Evolutionary conservation across 768 basidiomycete species (phyloP).

Genomic region (Boletus rubroflammeus): DNA sequence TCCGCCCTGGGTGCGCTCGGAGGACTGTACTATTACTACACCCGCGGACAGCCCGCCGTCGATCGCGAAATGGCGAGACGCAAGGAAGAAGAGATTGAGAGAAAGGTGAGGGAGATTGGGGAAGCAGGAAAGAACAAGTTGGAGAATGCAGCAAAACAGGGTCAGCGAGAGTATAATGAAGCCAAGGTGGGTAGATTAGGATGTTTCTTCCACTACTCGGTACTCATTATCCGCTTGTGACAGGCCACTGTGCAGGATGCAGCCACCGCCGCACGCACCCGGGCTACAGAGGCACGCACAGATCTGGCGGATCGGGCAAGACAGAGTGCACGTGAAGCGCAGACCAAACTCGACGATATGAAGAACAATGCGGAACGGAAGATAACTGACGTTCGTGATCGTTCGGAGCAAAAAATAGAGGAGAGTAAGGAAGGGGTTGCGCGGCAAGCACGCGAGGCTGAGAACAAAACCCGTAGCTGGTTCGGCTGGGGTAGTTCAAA

Average conservation of each 20-base stretch:
- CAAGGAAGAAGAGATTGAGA: slow-evolving; percentile 33
- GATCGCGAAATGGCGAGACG: slow-evolving; percentile 24
- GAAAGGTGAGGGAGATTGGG: slow-evolving; percentile 25
- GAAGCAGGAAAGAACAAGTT: slow-evolving; percentile 32
- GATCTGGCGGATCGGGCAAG: slow-evolving; percentile 26
- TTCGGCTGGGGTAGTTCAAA: slow-evolving; percentile 39
- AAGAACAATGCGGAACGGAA: slow-evolving; percentile 27
- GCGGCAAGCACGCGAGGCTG: slow-evolving; percentile 22
- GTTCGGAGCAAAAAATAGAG: slow-evolving; percentile 26
- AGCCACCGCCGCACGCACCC: slow-evolving; percentile 5
- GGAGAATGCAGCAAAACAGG: slow-evolving; percentile 29
- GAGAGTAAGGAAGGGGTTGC: slow-evolving; percentile 29
- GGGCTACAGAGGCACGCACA: slow-evolving; percentile 23
- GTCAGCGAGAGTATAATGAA: slow-evolving; percentile 32
- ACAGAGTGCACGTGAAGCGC: slow-evolving; percentile 24
- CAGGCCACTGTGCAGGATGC: slow-evolving; percentile 24
- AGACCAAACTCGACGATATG: slow-evolving; percentile 22
- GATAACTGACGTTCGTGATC: slow-evolving; percentile 22
- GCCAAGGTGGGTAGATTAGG: slow-evolving; percentile 30
- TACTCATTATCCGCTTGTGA: background rate
- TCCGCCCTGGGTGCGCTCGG: slow-evolving; percentile 34
- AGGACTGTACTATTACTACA: slow-evolving; percentile 38
- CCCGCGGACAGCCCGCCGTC: slow-evolving; percentile 18
- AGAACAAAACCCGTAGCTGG: slow-evolving; percentile 33
- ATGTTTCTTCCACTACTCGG: background rate